A percentile compares a stretch with the other conserved stretches of the same genome.
Evolutionary conservation across 768 basidiomycete genomes (phyloP).

Genomic region (Boletellus ananas): DNA sequence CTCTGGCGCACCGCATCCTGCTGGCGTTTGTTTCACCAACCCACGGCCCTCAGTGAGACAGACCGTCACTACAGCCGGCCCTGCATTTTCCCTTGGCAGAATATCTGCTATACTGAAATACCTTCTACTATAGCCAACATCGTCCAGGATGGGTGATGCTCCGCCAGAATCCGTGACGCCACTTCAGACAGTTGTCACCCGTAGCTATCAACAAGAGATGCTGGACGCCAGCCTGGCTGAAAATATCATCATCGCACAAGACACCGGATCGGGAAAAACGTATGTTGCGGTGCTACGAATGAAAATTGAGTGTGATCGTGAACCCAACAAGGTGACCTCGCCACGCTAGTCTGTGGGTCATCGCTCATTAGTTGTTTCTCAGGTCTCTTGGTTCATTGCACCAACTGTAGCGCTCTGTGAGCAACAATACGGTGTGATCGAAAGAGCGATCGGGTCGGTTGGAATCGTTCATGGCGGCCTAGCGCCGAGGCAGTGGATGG

Average conservation of each 20-base stretch:
- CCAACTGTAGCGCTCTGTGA: slow-evolving; percentile 74
- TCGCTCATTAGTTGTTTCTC: neutral
- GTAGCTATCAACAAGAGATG: slow-evolving; percentile 78
- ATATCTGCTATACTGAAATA: neutral
- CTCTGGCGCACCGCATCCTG: no score
- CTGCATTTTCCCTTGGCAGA: neutral
- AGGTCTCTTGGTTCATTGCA: slow-evolving; percentile 79
- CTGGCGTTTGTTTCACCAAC: neutral
- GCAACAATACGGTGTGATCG: slow-evolving; percentile 62
- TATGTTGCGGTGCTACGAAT: slow-evolving; percentile 71
- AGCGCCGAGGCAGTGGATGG: slow-evolving; percentile 76
- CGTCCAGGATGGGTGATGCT: slow-evolving; percentile 12
- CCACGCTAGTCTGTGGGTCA: neutral
- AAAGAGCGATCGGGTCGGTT: slow-evolving; percentile 52
- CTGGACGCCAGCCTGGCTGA: slow-evolving; percentile 61
- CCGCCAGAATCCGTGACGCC: neutral
- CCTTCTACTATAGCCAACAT: no score
- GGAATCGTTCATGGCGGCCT: slow-evolving; percentile 67
- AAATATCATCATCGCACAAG: slow-evolving; percentile 74
- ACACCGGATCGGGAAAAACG: slow-evolving; percentile 80
- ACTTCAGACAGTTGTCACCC: slow-evolving; percentile 19
- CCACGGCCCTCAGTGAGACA: neutral
- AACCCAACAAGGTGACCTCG: slow-evolving; percentile 52
- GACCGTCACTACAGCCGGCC: neutral
- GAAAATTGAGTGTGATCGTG: slow-evolving; percentile 62